Evolutionary conservation across 257 asterid species (phyloP).

Genomic region (Scutellaria galericulata): DNA sequence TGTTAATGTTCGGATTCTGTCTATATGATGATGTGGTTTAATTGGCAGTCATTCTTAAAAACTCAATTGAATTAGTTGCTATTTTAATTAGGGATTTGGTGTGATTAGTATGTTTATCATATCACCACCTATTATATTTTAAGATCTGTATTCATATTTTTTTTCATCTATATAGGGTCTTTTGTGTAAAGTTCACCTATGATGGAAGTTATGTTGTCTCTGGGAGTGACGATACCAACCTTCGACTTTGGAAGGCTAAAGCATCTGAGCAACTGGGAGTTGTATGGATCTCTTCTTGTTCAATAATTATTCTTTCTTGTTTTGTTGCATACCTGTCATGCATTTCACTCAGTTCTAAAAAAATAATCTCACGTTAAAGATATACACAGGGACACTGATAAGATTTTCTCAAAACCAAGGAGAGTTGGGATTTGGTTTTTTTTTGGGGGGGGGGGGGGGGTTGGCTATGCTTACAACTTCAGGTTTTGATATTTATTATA

Average conservation of each 20-base stretch:
- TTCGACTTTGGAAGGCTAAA: slow-evolving; percentile 97
- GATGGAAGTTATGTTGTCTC: slow-evolving; percentile 87
- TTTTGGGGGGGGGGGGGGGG: neutral
- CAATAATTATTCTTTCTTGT: slow-evolving; percentile 7
- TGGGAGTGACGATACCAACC: slow-evolving; percentile 95
- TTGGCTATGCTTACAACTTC: too few relatives aligned
- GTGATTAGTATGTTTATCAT: neutral
- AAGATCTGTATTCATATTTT: slow-evolving; percentile 30
- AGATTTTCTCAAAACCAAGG: neutral
- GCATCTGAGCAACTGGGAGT: slow-evolving; percentile 98
- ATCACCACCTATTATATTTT: neutral
- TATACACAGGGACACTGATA: neutral
- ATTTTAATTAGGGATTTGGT: neutral
- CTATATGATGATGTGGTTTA: slow-evolving; percentile 11
- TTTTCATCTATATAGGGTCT: slow-evolving; percentile 63
- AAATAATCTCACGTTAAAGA: neutral
- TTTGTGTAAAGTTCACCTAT: slow-evolving; percentile 89
- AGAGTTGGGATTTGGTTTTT: neutral
- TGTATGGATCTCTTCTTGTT: slow-evolving; percentile 54
- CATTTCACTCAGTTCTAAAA: slow-evolving; percentile 1
- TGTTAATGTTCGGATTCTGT: slow-evolving; percentile 14
- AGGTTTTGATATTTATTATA: too few relatives aligned
- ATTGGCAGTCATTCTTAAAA: slow-evolving; percentile 14
- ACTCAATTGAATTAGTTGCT: neutral
- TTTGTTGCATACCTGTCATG: neutral